Conservation (phyloP, 2,329 filamentous ascomycete species). For the Fonsecaea pedrosoi region DNA sequence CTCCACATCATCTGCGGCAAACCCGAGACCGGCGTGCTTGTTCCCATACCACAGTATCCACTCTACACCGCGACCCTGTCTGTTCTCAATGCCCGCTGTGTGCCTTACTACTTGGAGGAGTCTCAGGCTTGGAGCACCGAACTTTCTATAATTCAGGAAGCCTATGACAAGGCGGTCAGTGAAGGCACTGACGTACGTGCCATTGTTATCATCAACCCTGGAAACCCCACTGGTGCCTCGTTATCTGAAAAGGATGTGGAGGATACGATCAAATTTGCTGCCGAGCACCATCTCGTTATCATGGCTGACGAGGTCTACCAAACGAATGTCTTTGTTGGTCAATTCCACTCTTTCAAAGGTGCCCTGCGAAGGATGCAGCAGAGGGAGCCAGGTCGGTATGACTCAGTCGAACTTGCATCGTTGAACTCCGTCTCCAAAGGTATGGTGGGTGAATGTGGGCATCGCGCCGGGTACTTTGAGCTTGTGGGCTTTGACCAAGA, state of each 20-base stretch:
- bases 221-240: constrained; percentile 93
- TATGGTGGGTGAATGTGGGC: constrained; percentile 98
- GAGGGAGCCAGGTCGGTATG: constrained; percentile 75
- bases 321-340: constrained; percentile 91
- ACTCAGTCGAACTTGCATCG: constrained; percentile 85
- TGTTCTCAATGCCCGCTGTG: constrained; percentile 81
- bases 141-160: constrained; percentile 73
- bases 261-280: constrained; percentile 84
- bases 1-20: constrained; percentile 84
- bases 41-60: constrained; percentile 97
- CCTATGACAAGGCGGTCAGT: constrained; percentile 75
- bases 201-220: constrained; percentile 97
- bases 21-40: constrained; percentile 79
- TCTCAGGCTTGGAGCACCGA: constrained; percentile 85
- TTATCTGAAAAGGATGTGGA: constrained; percentile 80
- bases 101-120: constrained; percentile 95
- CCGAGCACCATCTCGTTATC: constrained; percentile 82
- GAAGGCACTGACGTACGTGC: constrained; percentile 86
- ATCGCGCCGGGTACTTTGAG: constrained; percentile 97
- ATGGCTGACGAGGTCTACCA: constrained; percentile 99
- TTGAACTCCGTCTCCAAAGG: constrained; percentile 96
- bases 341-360: constrained; percentile 96
- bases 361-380: constrained; percentile 80
- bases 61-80: constrained; percentile 94
- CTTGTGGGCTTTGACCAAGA: constrained; percentile 84